A percentile compares a stretch with the other conserved stretches of the same genome.
These are phyloP conservation scores for Rhododendron griersonianum DNA, from an alignment of 148 eudicot species.

Conservation along the genomic window DNA sequence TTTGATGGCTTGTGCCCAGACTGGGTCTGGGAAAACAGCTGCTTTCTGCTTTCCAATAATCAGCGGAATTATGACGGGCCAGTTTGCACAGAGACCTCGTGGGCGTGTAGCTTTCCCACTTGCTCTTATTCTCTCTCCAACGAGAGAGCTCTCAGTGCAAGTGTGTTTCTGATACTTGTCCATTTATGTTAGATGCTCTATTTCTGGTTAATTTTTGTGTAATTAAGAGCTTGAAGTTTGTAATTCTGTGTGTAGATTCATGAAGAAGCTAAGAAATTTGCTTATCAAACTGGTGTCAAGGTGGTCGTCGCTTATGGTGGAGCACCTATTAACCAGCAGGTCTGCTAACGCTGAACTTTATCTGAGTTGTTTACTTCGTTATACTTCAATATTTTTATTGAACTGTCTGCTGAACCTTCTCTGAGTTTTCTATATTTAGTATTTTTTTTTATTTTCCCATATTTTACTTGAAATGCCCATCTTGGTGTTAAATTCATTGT, in stretches of 20 bases:
- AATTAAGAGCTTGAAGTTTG: not conserved
- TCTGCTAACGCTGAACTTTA: not conserved
- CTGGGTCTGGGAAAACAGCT: constrained; percentile 52
- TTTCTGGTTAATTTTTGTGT: not conserved
- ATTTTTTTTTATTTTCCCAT: not conserved
- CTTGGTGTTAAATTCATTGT: not conserved
- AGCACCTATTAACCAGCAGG: constrained; percentile 53
- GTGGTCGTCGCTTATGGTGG: constrained; percentile 58
- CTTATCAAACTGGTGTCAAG: constrained; percentile 54
- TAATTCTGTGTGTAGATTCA: constrained; percentile 31
- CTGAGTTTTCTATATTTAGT: not conserved
- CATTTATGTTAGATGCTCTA: not conserved
- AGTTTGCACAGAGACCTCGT: constrained; percentile 36
- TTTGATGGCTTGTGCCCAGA: constrained; percentile 60
- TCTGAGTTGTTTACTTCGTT: not conserved
- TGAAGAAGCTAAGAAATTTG: constrained; percentile 47
- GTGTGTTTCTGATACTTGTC: constrained; percentile 19
- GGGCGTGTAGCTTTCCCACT: constrained; percentile 46
- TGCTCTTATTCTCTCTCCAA: constrained; percentile 56
- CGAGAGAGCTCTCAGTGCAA: constrained; percentile 52
- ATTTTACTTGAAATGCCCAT: not conserved
- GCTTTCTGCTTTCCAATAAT: constrained; percentile 60
- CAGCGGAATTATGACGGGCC: constrained; percentile 46
- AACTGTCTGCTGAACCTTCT: not conserved
- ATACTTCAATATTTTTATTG: not conserved